phyloP scores from a whole-genome alignment of 1,139 yeast species.

The Suhomyces maxii region DNA sequence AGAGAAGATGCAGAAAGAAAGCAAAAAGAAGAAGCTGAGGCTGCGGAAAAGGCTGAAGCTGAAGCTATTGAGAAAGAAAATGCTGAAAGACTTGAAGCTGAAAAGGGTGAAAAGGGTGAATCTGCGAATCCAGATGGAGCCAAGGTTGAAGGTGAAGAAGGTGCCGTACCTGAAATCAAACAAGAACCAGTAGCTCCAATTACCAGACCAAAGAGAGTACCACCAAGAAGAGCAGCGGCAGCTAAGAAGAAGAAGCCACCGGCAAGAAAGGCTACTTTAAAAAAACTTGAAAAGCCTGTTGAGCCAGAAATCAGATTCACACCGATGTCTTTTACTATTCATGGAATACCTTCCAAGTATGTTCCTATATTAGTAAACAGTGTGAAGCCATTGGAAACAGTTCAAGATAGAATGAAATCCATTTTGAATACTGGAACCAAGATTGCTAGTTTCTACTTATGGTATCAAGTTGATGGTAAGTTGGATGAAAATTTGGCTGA shows the following conservation, averaged over 20 bases:
- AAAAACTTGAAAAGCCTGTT: slow-evolving; percentile 27
- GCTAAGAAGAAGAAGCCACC: slow-evolving; percentile 24
- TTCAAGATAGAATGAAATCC: slow-evolving; percentile 59
- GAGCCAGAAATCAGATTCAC: slow-evolving; percentile 52
- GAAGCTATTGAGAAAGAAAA: slow-evolving; percentile 17
- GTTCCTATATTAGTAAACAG: slow-evolving; percentile 72
- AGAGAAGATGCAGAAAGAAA: slow-evolving; percentile 23
- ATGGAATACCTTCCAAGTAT: slow-evolving; percentile 63
- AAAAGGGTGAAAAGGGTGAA: slow-evolving; percentile 13
- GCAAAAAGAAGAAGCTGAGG: slow-evolving; percentile 23
- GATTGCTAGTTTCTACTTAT: slow-evolving; percentile 61
- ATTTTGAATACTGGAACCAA: slow-evolving; percentile 63
- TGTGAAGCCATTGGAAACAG: slow-evolving; percentile 56
- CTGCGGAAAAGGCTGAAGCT: slow-evolving; percentile 19
- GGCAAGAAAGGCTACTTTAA: slow-evolving; percentile 22
- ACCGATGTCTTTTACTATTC: slow-evolving; percentile 63
- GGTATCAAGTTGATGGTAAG: slow-evolving; percentile 85
- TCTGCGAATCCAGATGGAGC: slow-evolving; percentile 12
- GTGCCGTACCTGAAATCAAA: slow-evolving; percentile 3
- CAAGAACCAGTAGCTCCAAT: slow-evolving; percentile 2
- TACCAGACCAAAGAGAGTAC: slow-evolving; percentile 17
- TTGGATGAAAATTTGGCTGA: slow-evolving; percentile 64
- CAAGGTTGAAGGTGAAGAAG: slow-evolving; percentile 9
- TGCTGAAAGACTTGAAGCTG: slow-evolving; percentile 23
- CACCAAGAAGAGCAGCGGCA: slow-evolving; percentile 19